A percentile compares a stretch with the other conserved stretches of the same genome.
Evolutionary conservation across 1,284 basidiomycete genomes (phyloP).

Genomic region (Anthracocystis walkeri): DNA sequence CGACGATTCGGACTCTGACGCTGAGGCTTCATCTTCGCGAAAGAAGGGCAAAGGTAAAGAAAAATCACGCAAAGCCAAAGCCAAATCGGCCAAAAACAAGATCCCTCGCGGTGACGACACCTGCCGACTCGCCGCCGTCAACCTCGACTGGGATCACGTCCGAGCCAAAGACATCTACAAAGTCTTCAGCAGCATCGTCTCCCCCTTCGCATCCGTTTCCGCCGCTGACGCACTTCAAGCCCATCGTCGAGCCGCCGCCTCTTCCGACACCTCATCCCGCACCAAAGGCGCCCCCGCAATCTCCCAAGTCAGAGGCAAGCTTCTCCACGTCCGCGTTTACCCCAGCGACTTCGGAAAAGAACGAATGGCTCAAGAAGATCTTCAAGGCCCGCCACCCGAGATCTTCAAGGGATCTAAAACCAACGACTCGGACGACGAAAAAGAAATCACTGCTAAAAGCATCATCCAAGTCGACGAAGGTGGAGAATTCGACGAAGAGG

Average conservation of each 20-base stretch:
- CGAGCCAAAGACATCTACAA: conserved; percentile 90
- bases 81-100: conserved; percentile 70
- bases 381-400: conserved; percentile 87
- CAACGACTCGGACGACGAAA: conserved; percentile 74
- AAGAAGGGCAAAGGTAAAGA: conserved; percentile 59
- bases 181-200: conserved; percentile 87
- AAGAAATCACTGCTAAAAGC: conserved; percentile 49
- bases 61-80: conserved; percentile 25
- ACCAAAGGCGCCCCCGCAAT: conserved; percentile 41
- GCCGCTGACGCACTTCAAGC: conserved; percentile 39
- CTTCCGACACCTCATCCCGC: conserved; percentile 16
- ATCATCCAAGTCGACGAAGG: conserved; percentile 70
- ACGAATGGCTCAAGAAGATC: conserved; percentile 86
- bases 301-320: conserved; percentile 50
- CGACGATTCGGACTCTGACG: conserved; percentile 37
- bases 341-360: conserved; percentile 93
- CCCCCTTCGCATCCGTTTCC: conserved; percentile 64
- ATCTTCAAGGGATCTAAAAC: conserved; percentile 75
- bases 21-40: conserved; percentile 70
- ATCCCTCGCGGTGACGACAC: conserved; percentile 63
- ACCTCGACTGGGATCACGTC: conserved; percentile 98
- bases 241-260: conserved; percentile 22
- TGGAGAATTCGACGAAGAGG: conserved; percentile 79
- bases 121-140: conserved; percentile 85
- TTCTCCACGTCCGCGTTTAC: conserved; percentile 76